Evolutionary conservation across 1,284 basidiomycete genomes (phyloP).

Genomic region (Malassezia nana): DNA sequence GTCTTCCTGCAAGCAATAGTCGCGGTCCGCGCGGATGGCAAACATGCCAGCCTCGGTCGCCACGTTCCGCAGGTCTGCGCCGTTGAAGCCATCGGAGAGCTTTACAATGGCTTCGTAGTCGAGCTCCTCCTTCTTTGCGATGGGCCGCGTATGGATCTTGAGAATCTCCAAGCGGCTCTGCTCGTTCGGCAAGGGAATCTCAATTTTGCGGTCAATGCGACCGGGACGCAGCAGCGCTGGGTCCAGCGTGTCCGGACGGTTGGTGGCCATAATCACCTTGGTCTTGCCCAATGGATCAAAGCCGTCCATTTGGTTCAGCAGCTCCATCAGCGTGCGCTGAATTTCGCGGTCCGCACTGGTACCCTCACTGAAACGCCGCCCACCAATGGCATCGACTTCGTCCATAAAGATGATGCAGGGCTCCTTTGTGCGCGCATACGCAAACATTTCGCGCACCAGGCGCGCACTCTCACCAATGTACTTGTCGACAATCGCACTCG

Average conservation of each 20-base stretch:
- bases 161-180: conserved; percentile 86
- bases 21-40: conserved; percentile 84
- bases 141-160: conserved; percentile 89
- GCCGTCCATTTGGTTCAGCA: conserved; percentile 98
- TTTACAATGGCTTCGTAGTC: conserved; percentile 59
- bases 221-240: conserved; percentile 92
- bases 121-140: conserved; percentile 67
- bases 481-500: conserved; percentile 98
- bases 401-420: conserved; percentile 99
- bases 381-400: conserved; percentile 61
- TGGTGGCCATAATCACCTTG: conserved; percentile 79
- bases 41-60: conserved; percentile 99
- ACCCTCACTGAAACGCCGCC: conserved; percentile 86
- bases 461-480: conserved; percentile 97
- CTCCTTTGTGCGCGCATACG: conserved; percentile 90
- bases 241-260: conserved; percentile 63
- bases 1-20: conserved; percentile 63
- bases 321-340: conserved; percentile 96
- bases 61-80: conserved; percentile 76
- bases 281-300: conserved; percentile 92
- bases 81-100: conserved; percentile 52
- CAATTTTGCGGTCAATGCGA: conserved; percentile 92
- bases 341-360: conserved; percentile 98
- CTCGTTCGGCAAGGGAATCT: conserved; percentile 95
- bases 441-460: conserved; percentile 93